A percentile compares a stretch with the other conserved stretches of the same genome.
phyloP scores from a whole-genome alignment of 768 basidiomycete species.

The Omphalotus guepiniiformis region DNA sequence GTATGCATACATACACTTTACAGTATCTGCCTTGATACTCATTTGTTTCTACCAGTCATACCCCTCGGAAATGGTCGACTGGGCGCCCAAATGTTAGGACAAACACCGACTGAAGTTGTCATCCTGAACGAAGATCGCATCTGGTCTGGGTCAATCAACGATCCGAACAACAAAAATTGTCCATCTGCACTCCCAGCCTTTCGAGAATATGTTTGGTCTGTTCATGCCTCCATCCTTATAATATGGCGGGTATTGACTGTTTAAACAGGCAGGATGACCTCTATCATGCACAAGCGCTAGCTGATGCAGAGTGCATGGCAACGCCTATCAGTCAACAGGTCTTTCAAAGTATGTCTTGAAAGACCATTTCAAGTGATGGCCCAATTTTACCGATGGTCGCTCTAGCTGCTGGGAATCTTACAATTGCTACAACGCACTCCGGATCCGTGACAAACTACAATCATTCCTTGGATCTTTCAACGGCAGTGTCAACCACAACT shows the following conservation, averaged over 20 bases:
- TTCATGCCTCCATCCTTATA: background rate
- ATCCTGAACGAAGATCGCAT: conserved; percentile 8
- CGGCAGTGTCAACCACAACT: conserved; percentile 6
- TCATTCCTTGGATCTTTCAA: conserved; percentile 2
- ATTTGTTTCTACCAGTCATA: background rate
- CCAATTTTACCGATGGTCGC: background rate
- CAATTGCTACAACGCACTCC: background rate
- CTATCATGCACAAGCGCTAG: conserved; percentile 1
- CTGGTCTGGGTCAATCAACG: conserved; percentile 7
- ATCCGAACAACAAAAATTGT: conserved; percentile 6
- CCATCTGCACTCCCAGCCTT: background rate
- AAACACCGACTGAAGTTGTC: conserved; percentile 3
- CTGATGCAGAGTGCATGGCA: conserved; percentile 5
- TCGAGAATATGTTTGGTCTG: conserved; percentile 5
- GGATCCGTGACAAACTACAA: background rate
- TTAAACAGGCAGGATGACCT: conserved; percentile 3
- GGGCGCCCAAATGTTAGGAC: conserved; percentile 5
- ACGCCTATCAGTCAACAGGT: conserved; percentile 6
- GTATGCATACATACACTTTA: background rate
- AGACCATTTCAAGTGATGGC: background rate
- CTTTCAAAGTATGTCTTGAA: conserved; percentile 1
- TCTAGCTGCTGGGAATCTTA: conserved; percentile 6
- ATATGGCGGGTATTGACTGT: background rate
- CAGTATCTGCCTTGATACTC: background rate
- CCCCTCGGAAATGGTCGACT: conserved; percentile 7